phyloP scores from a whole-genome alignment of 2,329 filamentous ascomycete species.

The Teratosphaeria zuluensis region DNA sequence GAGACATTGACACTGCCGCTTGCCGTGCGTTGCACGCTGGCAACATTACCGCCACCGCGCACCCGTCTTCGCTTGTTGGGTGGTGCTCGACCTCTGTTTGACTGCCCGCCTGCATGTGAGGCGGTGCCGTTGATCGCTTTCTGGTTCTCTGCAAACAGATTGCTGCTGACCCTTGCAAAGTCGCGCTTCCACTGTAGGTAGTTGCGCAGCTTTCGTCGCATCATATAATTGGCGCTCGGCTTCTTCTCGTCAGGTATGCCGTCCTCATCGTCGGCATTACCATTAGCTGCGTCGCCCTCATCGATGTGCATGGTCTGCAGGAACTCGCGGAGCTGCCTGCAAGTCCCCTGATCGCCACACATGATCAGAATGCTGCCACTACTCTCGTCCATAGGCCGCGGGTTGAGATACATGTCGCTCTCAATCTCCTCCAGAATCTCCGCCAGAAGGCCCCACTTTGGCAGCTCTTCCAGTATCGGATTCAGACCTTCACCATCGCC shows the following conservation, averaged over 20 bases:
- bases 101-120: slow-evolving; percentile 31
- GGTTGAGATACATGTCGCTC: slow-evolving; percentile 76
- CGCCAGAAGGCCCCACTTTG: slow-evolving; percentile 85
- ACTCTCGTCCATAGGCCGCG: slow-evolving; percentile 65
- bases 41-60: slow-evolving; percentile 62
- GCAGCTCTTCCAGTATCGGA: slow-evolving; percentile 84
- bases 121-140: slow-evolving; percentile 60
- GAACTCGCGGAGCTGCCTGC: slow-evolving; percentile 81
- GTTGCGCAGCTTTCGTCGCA: slow-evolving; percentile 74
- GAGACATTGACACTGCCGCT: slow-evolving; percentile 67
- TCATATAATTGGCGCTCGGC: slow-evolving; percentile 75
- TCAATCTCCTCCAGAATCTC: slow-evolving; percentile 92
- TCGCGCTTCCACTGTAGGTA: slow-evolving; percentile 88
- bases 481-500: slow-evolving; percentile 53
- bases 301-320: slow-evolving; percentile 76
- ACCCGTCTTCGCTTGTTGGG: slow-evolving; percentile 79
- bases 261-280: slow-evolving; percentile 31
- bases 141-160: slow-evolving; percentile 70
- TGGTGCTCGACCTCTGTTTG: slow-evolving; percentile 52
- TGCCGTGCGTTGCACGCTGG: slow-evolving; percentile 52
- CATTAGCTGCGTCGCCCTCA: slow-evolving; percentile 19
- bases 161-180: slow-evolving; percentile 73
- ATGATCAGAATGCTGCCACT: slow-evolving; percentile 92
- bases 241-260: slow-evolving; percentile 43
- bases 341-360: slow-evolving; percentile 82